Evolutionary conservation across 2,329 filamentous ascomycete species (phyloP), one percentile per base, ranked within the genome.

Genomic region (Coniochaeta prunicola): DNA sequence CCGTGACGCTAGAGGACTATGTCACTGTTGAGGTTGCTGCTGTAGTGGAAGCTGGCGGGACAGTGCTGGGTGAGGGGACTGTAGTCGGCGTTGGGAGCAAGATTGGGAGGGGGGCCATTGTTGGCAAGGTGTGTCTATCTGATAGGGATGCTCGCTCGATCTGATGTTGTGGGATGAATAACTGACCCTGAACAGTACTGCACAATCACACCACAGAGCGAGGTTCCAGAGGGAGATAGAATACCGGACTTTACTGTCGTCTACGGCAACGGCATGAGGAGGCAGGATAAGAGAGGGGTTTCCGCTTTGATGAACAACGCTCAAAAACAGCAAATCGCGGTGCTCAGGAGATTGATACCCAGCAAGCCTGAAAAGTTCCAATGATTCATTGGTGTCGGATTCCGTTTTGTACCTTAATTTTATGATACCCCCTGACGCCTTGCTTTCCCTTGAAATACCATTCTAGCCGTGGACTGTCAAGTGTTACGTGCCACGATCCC

Each of bases 171-270:
- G n/a, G n/a, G n/a, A 17, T 3, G 10, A 50, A 26, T 17, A 2
- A 15, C 19, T 30, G 45, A n/a, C 28, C 24, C 24, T 26, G 9
- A 4, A 24, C 72, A 87, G 79, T 83, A 91, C 68, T 88, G 88
- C 66, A 91, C 88, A 24, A 78, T 92, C 57, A 87, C 88, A 8
- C 81, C 88, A 0, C 78, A 83, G 60, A 86, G 82, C 26, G 76
- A 79, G 28, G 75, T 92, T 45, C 71, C 74, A 0, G 80, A 84
- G 10, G 80, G 82, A 0, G 81, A 84, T 33, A 73, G 76, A 12
- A 68, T 92, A 0, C 82, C 82, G 0, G 87, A 91, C 60, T 85
- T 82, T 69, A 87, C 85, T 0, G 88, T 92, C 5, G 75, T 91
- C 24, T 91, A 84, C 71, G 86, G 87, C 0, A 81, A 83, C 59